These are phyloP conservation scores for Colletotrichum sp. DNA, from an alignment of 2,329 filamentous ascomycete genomes.

Conservation along the genomic window DNA sequence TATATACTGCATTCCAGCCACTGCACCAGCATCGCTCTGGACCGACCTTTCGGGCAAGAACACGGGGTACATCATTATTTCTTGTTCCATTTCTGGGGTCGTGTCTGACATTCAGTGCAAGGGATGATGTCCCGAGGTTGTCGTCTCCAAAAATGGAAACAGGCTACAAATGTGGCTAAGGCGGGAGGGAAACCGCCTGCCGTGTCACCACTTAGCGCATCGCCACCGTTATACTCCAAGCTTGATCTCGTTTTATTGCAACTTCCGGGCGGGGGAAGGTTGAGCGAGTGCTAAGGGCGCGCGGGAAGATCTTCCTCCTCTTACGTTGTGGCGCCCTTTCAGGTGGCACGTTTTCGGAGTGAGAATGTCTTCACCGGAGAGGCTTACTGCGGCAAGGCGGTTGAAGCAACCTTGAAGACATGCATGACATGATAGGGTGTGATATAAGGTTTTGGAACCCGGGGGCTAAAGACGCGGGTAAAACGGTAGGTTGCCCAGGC, in stretches of 20 bases:
- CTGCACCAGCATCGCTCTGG: background rate
- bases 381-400: background rate
- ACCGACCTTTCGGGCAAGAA: background rate
- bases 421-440: background rate
- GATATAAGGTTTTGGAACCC: background rate
- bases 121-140: background rate
- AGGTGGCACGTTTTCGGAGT: background rate
- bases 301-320: background rate
- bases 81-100: background rate
- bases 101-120: background rate
- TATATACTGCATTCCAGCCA: slow-evolving; percentile 9
- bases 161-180: background rate
- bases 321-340: background rate
- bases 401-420: background rate
- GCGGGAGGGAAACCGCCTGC: background rate
- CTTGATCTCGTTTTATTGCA: no score
- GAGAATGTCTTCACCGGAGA: background rate
- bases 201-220: background rate
- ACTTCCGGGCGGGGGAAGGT: background rate
- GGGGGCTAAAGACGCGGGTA: background rate
- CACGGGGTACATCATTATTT: background rate
- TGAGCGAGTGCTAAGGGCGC: background rate
- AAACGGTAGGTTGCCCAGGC: background rate
- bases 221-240: no score
- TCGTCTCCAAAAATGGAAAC: background rate